Base-by-base conservation (phyloP, 129 eudicot genomes). In the Saussurea involucrata region DNA sequence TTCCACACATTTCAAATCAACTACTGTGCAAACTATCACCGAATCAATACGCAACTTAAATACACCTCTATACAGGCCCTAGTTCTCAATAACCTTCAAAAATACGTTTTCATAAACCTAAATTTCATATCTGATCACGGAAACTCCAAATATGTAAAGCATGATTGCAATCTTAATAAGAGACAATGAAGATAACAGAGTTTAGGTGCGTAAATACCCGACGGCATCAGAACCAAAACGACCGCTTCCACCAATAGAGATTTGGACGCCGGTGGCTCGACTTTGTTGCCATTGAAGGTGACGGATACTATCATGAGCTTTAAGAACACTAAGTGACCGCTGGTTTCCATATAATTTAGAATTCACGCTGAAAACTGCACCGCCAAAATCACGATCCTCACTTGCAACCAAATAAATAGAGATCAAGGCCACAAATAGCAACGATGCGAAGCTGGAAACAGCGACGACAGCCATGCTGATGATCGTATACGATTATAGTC, bases 241-340 rank as follows among this genome's bases (percentile, higher is more conserved):
- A 67, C 78, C 67, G 49, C 18, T 81, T 12, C 84, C 76, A 22
- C 84, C 84, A 2, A 80, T 6, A 12, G 66, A 27, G 40, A 57
- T 70, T n/a, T n/a, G n/a, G 65, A 81, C 76, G 27, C 79, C 83
- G 18, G 79, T 37, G 18, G 80, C 80, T 15, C 68, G 71, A 74
- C 74, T 40, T 57, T 12, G 3, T 9, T 8, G 49, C 13, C 29
- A 27, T 27, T 81, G 84, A 61, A 71, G 64, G 63, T 74, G 75
- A n/a, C 80, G 80, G 55, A 74, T 57, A n/a, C 13, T 57, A 40
- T 81, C 84, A 46, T 74, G 80, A 81, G 76, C 80, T 74, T 57
- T 81, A 12, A 81, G 58, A 17, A 55, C 57, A 15, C 71, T 36
- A 28, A 74, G 70, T 11, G 80, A 68, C 55, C 60, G 71, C 5